Evolutionary conservation across 805 yeast species (phyloP), one percentile per base, ranked within the genome.

Genomic region (Saccharomycopsis olivae): DNA sequence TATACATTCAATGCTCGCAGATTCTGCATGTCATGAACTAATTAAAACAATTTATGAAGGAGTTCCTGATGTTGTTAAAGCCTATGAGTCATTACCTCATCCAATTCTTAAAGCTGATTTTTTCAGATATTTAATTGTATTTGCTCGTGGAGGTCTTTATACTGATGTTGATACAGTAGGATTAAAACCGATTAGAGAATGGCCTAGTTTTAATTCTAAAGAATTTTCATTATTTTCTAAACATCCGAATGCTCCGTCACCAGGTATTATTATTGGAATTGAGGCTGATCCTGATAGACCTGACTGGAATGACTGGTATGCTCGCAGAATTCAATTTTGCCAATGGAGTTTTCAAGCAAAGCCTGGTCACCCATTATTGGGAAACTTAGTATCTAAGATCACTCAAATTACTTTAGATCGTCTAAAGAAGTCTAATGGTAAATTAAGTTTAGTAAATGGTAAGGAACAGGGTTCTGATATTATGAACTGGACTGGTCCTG

Each of bases 401-500:
- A 78, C 95, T 0, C 78, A 82, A 29, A 68, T 73, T 17, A 89
- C 97, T 0, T 60, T 84, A 27, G 57, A 69, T 24, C 70, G 78
- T 43, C 18, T 28, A 5, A 60, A 69, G 46, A 46, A 52, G 14
- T 58, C 59, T n/a, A 76, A 76, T 1, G 54, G 55, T 3, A 61
- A 83, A 40, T 54, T 56, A 1, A 11, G 14, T 6, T 59, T 64
- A 37, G 61, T 73, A 0, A 60, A 66, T 35, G 78, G 83, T 4
- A 71, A 73, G 49, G 78, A 78, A 47, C 60, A 66, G 6, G 94
- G 94, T 4, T 77, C 77, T 16, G 87, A 80, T 53, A 72, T 86
- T 39, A 84, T 86, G 94, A 72, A 80, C 53, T 85, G 95, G 95
- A 85, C 97, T 0, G 98, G 98, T 0, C 95, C 97, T 0, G 97